These are phyloP conservation scores for Prunella vulgaris DNA, from an alignment of 257 asterid genomes.

Conservation along the genomic window DNA sequence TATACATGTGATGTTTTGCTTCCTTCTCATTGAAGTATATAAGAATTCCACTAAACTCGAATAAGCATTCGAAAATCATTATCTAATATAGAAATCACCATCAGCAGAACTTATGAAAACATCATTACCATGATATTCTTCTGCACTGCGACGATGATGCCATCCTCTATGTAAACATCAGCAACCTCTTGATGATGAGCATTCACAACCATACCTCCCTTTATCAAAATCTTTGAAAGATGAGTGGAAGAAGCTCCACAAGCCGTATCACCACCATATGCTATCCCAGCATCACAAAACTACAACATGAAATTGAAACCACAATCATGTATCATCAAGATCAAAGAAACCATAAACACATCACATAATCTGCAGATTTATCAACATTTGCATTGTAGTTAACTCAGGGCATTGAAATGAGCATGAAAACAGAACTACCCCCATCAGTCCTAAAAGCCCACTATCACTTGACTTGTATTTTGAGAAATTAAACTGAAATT, in stretches of 20 bases:
- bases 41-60: not conserved
- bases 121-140: constrained; percentile 63
- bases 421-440: not conserved
- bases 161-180: constrained; percentile 86
- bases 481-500: not conserved
- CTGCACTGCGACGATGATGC: constrained; percentile 58
- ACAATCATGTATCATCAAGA: not conserved
- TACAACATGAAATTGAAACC: constrained; percentile 19
- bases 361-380: not conserved
- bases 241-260: constrained; percentile 42
- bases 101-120: not conserved
- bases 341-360: not conserved
- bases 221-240: constrained; percentile 64
- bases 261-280: constrained; percentile 35
- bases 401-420: not conserved
- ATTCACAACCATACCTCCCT: constrained; percentile 94
- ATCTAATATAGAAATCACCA: not conserved
- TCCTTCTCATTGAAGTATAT: no score
- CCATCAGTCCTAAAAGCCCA: not conserved
- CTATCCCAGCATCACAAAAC: constrained; percentile 57
- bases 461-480: not conserved
- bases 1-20: no score
- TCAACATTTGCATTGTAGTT: not conserved
- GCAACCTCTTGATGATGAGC: constrained; percentile 82
- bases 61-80: constrained; percentile 10